Base-by-base conservation (phyloP, 768 basidiomycete species). In the Symmetrospora coprosmae region DNA sequence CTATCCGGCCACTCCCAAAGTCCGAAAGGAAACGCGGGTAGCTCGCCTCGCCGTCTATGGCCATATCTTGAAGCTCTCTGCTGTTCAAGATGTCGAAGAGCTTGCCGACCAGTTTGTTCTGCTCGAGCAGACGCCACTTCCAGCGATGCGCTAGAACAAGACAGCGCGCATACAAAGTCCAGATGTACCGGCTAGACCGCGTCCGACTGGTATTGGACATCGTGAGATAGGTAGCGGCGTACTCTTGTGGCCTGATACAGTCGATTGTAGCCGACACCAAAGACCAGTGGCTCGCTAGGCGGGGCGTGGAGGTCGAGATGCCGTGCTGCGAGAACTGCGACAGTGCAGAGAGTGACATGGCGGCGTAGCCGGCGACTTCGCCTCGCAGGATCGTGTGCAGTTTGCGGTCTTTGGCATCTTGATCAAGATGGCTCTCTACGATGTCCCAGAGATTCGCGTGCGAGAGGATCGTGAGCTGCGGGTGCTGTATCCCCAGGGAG, bases 271-370 rank as follows among this genome's bases (percentile, higher is more conserved):
- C 64, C 0, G 74, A 66, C 19, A 85, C 80, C 0, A 85, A 70
- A 0, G 78, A 75, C 91, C 91, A 96, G 11, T 76, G 78, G 1
- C 81, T 73, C 2, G 76, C 73, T 16, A 84, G 75, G 2, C 73
- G 73, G 23, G 72, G 71, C 4, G 61, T 58, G 19, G 75, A 69
- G 1, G 74, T 74, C 3, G 76, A 72, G 34, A 75, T 61, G 9
- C 83, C 83, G 31, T 76, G 71, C 0, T 75, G 67, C 1, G 83
- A 83, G 73, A 92, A 86, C 67, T 90, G 89, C 0, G 86, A 85
- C 13, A 91, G 71, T 1, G 82, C 78, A 61, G 81, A 84, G 1
- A 91, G 71, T 25, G 76, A 78, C 67, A 87, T 84, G 5, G 85
- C 76, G 6, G 77, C 74, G 35, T 76, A 77, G 85, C 89, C 91